Base-by-base conservation (phyloP, 2,329 filamentous ascomycete species). In the Trichoderma citrinoviride region DNA sequence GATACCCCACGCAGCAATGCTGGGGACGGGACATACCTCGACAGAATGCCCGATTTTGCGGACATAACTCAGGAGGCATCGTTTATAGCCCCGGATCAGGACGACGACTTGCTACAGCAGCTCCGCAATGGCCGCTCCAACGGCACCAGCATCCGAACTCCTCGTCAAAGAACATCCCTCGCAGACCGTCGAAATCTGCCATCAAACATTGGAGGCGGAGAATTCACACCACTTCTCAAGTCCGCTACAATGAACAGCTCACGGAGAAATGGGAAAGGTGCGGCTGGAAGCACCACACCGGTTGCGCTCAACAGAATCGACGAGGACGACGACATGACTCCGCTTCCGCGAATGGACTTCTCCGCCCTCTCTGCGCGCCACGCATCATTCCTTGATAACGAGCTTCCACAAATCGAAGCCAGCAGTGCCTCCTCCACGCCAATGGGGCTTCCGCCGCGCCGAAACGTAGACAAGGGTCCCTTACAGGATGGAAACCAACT, bases 161-260 rank as follows among this genome's bases (percentile, higher is more conserved):
- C 94, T 37, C 87, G 89, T 68, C 85, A 85, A 33, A 70, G 91
- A 68, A 86, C 88, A 19, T 87, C 90, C 21, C 83, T 97, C 47
- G 85, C 85, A 67, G 87, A 91, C 76, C 85, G 87, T 70, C 86
- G 86, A 71, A 95, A 92, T 71, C 81, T 92, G 23, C 90, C 89
- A 23, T 81, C 83, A 43, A 84, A 85, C 68, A 78, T 88, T 47
- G 85, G 82, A 50, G 86, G 85, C 61, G 89, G 88, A 71, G 96
- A 99, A 73, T 99, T 99, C 76, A 99, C 95, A 0, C 95, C 96
- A 0, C 81, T 99, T 70, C 86, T 99, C 74, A 97, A 96, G 77
- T 92, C 81, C 25, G 87, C 85, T n/a, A 89, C 85, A 73, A 83
- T 80, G 82, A 93, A 82, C 81, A 92, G 81, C 84, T 90, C 81